Evolutionary conservation across 2,329 filamentous ascomycete species (phyloP).

Genomic region (Didymella segeticola): DNA sequence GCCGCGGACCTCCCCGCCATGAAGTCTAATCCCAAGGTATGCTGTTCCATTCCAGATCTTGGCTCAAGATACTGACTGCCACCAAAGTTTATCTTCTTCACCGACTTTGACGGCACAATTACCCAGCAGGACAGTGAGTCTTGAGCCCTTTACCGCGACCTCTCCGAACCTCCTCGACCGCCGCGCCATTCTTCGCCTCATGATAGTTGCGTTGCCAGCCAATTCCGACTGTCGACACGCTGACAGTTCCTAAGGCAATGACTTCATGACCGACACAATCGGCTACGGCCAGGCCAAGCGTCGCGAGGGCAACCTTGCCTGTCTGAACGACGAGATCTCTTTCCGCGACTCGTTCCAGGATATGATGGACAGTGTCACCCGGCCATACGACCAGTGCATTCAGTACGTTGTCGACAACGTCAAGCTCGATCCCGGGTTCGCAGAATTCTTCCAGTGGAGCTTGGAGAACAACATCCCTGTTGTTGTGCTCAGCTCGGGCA

Average conservation of each 20-base stretch:
- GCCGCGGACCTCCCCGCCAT: slow-evolving; percentile 53
- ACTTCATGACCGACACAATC: slow-evolving; percentile 83
- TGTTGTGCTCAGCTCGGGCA: slow-evolving; percentile 89
- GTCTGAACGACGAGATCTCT: slow-evolving; percentile 71
- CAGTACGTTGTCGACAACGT: slow-evolving; percentile 80
- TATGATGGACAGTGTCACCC: slow-evolving; percentile 88
- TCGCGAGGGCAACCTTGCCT: slow-evolving; percentile 74
- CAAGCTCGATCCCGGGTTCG: slow-evolving; percentile 86
- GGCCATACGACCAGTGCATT: slow-evolving; percentile 83
- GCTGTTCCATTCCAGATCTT: not conserved
- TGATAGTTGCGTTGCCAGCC: slow-evolving; percentile 20
- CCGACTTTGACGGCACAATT: slow-evolving; percentile 97
- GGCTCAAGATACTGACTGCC: slow-evolving; percentile 21
- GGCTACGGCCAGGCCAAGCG: slow-evolving; percentile 80
- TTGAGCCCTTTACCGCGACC: slow-evolving; percentile 10
- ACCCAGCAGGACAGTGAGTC: slow-evolving; percentile 72
- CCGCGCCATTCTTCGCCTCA: not conserved
- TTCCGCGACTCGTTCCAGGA: slow-evolving; percentile 87
- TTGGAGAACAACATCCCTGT: slow-evolving; percentile 84
- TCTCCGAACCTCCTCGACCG: not conserved
- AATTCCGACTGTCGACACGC: slow-evolving; percentile 3
- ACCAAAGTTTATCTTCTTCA: slow-evolving; percentile 88
- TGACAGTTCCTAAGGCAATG: slow-evolving; percentile 61
- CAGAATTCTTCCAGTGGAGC: slow-evolving; percentile 85
- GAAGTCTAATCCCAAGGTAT: slow-evolving; percentile 66